These are phyloP conservation scores for Wickerhamiella parazyma DNA, from an alignment of 805 yeast species.

Conservation along the genomic window DNA sequence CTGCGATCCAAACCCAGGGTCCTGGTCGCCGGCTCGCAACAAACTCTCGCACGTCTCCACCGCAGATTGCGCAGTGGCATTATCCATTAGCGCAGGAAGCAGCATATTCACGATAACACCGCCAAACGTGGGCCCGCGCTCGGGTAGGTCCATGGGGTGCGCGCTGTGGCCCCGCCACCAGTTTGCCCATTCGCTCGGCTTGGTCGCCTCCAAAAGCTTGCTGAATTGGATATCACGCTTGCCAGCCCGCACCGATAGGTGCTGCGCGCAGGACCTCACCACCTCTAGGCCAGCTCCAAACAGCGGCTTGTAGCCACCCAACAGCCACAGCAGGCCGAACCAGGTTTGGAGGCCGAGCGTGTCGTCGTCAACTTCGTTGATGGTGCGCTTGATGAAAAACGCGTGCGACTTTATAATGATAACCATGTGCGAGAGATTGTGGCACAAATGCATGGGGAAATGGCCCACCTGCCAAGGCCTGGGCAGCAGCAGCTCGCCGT, in stretches of 20 bases:
- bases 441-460: background rate
- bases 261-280: background rate
- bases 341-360: background rate
- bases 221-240: background rate
- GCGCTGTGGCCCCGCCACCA: background rate
- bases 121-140: background rate
- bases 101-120: background rate
- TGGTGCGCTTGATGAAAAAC: background rate
- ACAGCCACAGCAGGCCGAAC: background rate
- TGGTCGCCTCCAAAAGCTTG: background rate
- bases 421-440: background rate
- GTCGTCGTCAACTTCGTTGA: background rate
- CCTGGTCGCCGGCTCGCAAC: background rate
- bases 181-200: background rate
- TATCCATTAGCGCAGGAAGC: background rate
- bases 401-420: background rate
- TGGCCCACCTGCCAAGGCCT: background rate
- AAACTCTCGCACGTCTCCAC: constrained; percentile 1
- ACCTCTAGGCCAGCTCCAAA: background rate
- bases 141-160: background rate
- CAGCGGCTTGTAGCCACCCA: background rate
- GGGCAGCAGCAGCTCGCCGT: background rate
- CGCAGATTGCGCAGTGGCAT: background rate
- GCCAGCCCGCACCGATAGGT: background rate
- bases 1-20: background rate